Evolutionary conservation across 352 stramenopile genomes (phyloP).

Genomic region (Pythium periplocum): DNA sequence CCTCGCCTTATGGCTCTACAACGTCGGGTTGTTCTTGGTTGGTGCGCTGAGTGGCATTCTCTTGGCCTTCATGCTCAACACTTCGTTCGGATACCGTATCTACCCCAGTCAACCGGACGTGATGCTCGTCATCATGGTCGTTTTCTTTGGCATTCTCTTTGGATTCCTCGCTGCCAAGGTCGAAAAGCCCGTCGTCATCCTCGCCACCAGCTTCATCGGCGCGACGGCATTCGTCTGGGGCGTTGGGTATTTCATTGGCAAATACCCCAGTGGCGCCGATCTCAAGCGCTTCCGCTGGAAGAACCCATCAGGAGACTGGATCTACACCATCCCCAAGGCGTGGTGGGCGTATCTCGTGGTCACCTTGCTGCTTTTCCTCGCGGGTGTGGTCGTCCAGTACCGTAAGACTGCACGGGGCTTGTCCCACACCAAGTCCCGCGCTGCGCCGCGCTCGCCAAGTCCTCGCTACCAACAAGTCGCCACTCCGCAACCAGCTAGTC

Average conservation of each 20-base stretch:
- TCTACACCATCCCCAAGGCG: constrained; percentile 22
- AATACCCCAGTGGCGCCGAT: constrained; percentile 47
- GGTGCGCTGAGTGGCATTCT: constrained; percentile 34
- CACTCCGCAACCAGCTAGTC: too few species aligned
- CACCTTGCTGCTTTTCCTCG: constrained; percentile 20
- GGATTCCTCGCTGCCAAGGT: constrained; percentile 41
- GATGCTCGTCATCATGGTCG: constrained; percentile 39
- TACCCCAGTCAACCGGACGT: constrained; percentile 34
- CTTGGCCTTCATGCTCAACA: constrained; percentile 43
- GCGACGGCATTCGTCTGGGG: constrained; percentile 36
- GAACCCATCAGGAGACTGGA: constrained; percentile 12
- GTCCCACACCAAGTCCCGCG: not conserved
- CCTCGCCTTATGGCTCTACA: constrained; percentile 40
- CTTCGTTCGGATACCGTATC: constrained; percentile 32
- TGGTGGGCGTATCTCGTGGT: constrained; percentile 36
- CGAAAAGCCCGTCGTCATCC: constrained; percentile 47
- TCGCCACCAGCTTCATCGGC: constrained; percentile 47
- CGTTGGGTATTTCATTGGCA: constrained; percentile 49
- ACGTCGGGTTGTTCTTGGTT: constrained; percentile 36
- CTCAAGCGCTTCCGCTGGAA: constrained; percentile 31
- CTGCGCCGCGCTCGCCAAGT: too few species aligned
- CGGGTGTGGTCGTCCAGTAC: constrained; percentile 27
- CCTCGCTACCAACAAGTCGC: too few species aligned
- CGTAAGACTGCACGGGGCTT: constrained; percentile 14
- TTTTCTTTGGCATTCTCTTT: constrained; percentile 28